Evolutionary conservation across 768 basidiomycete genomes (phyloP).

Genomic region (Mycena albidolilacea): DNA sequence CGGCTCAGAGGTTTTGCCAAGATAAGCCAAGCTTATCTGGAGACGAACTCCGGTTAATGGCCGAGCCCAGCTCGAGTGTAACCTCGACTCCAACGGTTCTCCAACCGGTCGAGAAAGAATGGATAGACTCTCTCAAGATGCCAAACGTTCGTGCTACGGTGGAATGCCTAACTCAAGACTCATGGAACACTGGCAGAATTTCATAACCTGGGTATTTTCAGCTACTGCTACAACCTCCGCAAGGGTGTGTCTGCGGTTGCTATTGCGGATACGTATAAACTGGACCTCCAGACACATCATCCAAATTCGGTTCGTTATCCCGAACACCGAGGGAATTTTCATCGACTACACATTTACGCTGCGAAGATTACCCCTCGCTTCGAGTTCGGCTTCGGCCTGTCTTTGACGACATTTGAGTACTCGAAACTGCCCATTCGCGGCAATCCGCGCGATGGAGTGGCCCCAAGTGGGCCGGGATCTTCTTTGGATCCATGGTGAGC

Average conservation of each 20-base stretch:
- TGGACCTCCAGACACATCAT: conserved; percentile 1
- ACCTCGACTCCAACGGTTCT: too few species aligned
- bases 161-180: too few species aligned
- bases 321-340: too few species aligned
- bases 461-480: conserved; percentile 63
- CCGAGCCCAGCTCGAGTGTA: too few species aligned
- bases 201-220: conserved; percentile 10
- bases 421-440: conserved; percentile 58
- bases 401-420: conserved; percentile 71
- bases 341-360: conserved; percentile 64
- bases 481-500: conserved; percentile 64
- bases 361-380: conserved; percentile 61
- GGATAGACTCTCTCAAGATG: too few species aligned
- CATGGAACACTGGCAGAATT: too few species aligned
- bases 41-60: too few species aligned
- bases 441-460: conserved; percentile 57
- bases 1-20: too few species aligned
- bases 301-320: conserved; percentile 15
- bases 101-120: too few species aligned
- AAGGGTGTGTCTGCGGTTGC: not conserved
- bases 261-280: not conserved
- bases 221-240: conserved; percentile 4
- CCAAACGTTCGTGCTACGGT: too few species aligned
- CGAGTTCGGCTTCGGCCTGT: conserved; percentile 67
- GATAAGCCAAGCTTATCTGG: too few species aligned